These are phyloP conservation scores for Daldinia bambusicola DNA, from an alignment of 495 filamentous ascomycete species.

Conservation along the genomic window DNA sequence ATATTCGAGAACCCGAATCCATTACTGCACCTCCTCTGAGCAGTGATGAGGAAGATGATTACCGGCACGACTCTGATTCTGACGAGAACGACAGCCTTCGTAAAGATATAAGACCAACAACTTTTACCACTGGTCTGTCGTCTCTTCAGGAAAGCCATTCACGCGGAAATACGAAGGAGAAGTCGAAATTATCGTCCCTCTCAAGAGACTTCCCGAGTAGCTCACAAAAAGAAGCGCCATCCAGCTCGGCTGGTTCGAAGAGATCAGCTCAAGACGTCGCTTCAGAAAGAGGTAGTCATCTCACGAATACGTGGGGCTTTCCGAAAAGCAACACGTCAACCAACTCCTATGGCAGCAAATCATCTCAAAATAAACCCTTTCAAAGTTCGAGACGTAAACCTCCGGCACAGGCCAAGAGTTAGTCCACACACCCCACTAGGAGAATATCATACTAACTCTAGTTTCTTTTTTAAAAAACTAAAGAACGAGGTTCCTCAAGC, in stretches of 20 bases:
- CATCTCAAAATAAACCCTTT: constrained; percentile 38
- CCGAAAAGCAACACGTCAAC: constrained; percentile 19
- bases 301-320: constrained; percentile 15
- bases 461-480: background rate
- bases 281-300: constrained; percentile 16
- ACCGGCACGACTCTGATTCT: constrained; percentile 36
- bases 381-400: constrained; percentile 9
- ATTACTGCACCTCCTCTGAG: constrained; percentile 42
- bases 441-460: constrained; percentile 10
- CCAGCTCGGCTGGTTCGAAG: constrained; percentile 44
- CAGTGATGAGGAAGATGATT: constrained; percentile 44
- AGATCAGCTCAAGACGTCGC: constrained; percentile 33
- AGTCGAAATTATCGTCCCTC: constrained; percentile 6
- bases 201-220: background rate
- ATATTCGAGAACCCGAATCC: constrained; percentile 31
- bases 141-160: constrained; percentile 7
- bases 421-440: constrained; percentile 5
- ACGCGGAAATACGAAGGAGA: constrained; percentile 7
- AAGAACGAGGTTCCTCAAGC: constrained; percentile 18
- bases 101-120: constrained; percentile 37
- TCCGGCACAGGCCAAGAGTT: constrained; percentile 16
- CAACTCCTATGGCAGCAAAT: background rate
- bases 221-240: constrained; percentile 24
- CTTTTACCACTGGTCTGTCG: constrained; percentile 26
- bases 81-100: constrained; percentile 19